A percentile compares a stretch with the other conserved stretches of the same genome.
These are phyloP conservation scores for Lipomyces yamanashiensis DNA, from an alignment of 805 yeast genomes.

Conservation along the genomic window DNA sequence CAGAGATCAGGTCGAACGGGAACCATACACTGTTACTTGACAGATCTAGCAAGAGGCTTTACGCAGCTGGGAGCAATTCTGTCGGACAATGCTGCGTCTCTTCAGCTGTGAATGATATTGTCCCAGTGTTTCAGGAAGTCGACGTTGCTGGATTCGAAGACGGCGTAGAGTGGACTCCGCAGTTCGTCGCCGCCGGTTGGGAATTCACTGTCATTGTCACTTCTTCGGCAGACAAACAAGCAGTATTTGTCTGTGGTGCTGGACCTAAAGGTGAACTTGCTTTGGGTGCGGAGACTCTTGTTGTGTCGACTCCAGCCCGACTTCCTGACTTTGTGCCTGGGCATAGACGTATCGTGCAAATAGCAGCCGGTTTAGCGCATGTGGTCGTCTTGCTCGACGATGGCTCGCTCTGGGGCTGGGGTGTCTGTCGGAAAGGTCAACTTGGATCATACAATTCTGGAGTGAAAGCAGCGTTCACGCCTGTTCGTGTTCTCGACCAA, in stretches of 20 bases:
- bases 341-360: constrained; percentile 25
- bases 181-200: constrained; percentile 74
- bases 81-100: constrained; percentile 58
- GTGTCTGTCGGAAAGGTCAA: constrained; percentile 68
- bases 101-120: not conserved
- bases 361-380: constrained; percentile 46
- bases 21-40: constrained; percentile 75
- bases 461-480: constrained; percentile 1
- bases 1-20: constrained; percentile 65
- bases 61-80: constrained; percentile 62
- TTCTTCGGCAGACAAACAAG: constrained; percentile 40
- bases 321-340: constrained; percentile 32
- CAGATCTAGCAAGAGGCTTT: constrained; percentile 55
- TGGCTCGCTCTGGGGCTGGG: constrained; percentile 66
- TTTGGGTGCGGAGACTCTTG: constrained; percentile 43
- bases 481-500: constrained; percentile 1
- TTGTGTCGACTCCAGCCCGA: constrained; percentile 1
- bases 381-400: constrained; percentile 42
- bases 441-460: constrained; percentile 41
- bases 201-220: constrained; percentile 65
- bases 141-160: not conserved
- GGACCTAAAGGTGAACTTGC: constrained; percentile 83
- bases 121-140: constrained; percentile 3
- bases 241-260: constrained; percentile 59
- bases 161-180: not conserved